Percentiles rank a stretch among this genome's conserved stretches.
Evolutionary conservation across 495 filamentous ascomycete species (phyloP).

Genomic region (Cercophora sp.): DNA sequence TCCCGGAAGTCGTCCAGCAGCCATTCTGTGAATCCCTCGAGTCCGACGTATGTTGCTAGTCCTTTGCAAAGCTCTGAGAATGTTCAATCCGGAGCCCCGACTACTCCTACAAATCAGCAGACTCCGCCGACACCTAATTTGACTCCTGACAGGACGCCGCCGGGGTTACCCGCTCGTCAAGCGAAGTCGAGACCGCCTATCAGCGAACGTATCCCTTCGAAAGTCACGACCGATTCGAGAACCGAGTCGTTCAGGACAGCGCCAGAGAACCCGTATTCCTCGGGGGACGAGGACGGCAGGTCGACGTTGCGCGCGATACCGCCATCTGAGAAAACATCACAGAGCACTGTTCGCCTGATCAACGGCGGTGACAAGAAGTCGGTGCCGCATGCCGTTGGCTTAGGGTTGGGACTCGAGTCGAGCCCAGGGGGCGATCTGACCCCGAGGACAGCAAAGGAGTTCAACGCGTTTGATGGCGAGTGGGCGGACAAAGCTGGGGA

Average conservation of each 20-base stretch:
- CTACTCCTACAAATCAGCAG: conserved; percentile 58
- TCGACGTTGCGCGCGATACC: conserved; percentile 46
- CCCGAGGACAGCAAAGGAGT: conserved; percentile 36
- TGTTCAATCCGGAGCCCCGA: conserved; percentile 31
- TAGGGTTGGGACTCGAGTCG: conserved; percentile 50
- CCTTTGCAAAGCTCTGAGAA: conserved; percentile 31
- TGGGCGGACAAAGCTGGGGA: conserved; percentile 27
- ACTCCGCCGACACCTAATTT: conserved; percentile 70
- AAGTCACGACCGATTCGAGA: conserved; percentile 50
- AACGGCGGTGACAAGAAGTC: conserved; percentile 24
- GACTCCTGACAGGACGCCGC: conserved; percentile 69
- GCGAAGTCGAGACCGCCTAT: conserved; percentile 37
- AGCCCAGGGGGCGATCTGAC: conserved; percentile 30
- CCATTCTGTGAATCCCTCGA: conserved; percentile 33
- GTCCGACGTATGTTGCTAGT: conserved; percentile 30
- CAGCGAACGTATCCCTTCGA: conserved; percentile 42
- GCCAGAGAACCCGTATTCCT: conserved; percentile 55
- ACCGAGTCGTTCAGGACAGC: conserved; percentile 74
- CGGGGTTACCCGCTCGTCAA: conserved; percentile 39
- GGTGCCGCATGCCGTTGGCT: conserved; percentile 36
- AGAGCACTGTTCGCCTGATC: conserved; percentile 38
- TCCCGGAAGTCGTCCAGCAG: conserved; percentile 48
- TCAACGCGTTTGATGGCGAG: conserved; percentile 47
- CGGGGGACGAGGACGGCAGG: conserved; percentile 54
- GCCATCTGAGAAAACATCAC: conserved; percentile 41